A percentile compares a stretch with the other conserved stretches of the same genome.
phyloP scores from a whole-genome alignment of 495 filamentous ascomycete genomes.

The Penicillium verhagenii region DNA sequence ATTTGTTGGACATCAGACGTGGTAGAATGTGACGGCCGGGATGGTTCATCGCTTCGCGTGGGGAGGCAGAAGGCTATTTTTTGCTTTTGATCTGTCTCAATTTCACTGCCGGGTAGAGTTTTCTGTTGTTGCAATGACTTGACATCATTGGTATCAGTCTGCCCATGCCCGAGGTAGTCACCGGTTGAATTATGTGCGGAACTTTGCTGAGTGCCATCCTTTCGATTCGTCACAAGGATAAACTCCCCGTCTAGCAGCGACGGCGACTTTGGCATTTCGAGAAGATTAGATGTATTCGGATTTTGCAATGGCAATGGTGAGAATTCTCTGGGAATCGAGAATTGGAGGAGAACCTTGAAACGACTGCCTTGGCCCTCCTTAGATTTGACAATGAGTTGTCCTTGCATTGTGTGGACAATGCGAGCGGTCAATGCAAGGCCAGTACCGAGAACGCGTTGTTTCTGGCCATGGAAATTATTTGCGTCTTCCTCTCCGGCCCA shows the following conservation, averaged over 20 bases:
- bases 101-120: not conserved
- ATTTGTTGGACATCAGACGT: not conserved
- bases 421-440: constrained; percentile 80
- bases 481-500: constrained; percentile 31
- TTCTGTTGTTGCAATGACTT: not conserved
- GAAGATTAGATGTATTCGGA: not conserved
- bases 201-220: not conserved
- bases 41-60: not conserved
- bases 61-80: not conserved
- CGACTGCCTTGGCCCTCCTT: constrained; percentile 78
- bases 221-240: not conserved
- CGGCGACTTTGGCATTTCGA: not conserved
- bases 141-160: not conserved
- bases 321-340: constrained; percentile 18
- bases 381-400: constrained; percentile 79
- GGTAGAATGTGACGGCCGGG: not conserved
- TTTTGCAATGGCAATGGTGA: not conserved
- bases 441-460: constrained; percentile 61
- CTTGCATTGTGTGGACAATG: constrained; percentile 79
- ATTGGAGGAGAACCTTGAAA: constrained; percentile 50
- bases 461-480: constrained; percentile 15
- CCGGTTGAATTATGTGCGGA: not conserved
- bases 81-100: not conserved
- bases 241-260: not conserved
- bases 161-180: not conserved